Conservation (phyloP, 2,329 filamentous ascomycete genomes). For the Escovopsis sp. region DNA sequence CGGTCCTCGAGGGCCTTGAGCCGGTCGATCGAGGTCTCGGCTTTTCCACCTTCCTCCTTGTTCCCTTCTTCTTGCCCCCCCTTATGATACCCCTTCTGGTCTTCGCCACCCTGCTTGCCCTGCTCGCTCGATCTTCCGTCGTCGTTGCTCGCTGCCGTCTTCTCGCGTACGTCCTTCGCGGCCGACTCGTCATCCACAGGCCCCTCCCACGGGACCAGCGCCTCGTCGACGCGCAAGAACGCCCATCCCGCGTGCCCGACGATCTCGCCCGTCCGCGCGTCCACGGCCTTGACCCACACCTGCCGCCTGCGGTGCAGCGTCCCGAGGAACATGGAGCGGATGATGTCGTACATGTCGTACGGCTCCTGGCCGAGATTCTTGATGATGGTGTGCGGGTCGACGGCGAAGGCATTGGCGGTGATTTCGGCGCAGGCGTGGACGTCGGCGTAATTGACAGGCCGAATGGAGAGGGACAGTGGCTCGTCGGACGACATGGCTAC, state of each 20-base stretch:
- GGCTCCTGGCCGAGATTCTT: slow-evolving; percentile 5
- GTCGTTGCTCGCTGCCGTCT: background rate
- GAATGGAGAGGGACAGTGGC: slow-evolving; percentile 2
- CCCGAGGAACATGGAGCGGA: slow-evolving; percentile 1
- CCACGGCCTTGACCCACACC: slow-evolving; percentile 6
- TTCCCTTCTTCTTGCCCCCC: no score
- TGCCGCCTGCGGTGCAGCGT: slow-evolving; percentile 2
- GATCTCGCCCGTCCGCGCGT: slow-evolving; percentile 1
- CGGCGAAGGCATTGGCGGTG: slow-evolving; percentile 2
- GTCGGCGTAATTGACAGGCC: slow-evolving; percentile 5
- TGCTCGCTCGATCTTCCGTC: no score
- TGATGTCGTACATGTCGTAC: slow-evolving; percentile 6
- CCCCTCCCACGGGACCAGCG: slow-evolving; percentile 1
- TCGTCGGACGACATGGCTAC: slow-evolving; percentile 1
- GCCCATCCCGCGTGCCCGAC: slow-evolving; percentile 6
- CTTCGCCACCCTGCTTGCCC: no score
- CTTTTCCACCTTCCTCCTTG: background rate
- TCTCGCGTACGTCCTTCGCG: background rate
- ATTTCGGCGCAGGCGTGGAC: slow-evolving; percentile 4
- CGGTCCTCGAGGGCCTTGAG: slow-evolving; percentile 3
- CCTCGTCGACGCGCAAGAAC: slow-evolving; percentile 2
- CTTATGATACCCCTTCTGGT: slow-evolving; percentile 2
- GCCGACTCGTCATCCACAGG: slow-evolving; percentile 3
- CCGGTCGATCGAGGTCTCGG: slow-evolving; percentile 3
- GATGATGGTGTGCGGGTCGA: slow-evolving; percentile 6